Percentiles rank a stretch among this genome's conserved stretches.
These are phyloP conservation scores for Rubia peregrina DNA, from an alignment of 305 asterid genomes.

Conservation along the genomic window DNA sequence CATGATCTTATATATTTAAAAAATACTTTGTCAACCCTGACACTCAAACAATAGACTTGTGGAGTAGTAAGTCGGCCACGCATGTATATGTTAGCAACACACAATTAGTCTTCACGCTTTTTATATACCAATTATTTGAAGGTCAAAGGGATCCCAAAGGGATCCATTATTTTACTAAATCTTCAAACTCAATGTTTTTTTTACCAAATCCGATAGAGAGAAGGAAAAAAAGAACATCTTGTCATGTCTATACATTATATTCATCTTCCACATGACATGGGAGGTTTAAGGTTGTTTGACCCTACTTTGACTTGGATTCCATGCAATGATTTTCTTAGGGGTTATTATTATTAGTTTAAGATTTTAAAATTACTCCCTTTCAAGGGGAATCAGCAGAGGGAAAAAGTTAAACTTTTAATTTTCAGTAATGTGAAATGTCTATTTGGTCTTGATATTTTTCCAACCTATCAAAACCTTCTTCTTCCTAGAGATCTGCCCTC, in stretches of 20 bases:
- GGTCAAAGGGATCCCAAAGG: neutral
- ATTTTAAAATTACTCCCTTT: too few species aligned
- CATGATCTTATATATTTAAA: too few species aligned
- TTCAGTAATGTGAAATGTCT: too few species aligned
- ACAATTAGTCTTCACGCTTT: neutral
- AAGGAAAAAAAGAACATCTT: neutral
- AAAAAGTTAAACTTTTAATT: too few species aligned
- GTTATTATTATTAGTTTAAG: too few species aligned
- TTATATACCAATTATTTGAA: neutral
- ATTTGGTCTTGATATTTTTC: too few species aligned
- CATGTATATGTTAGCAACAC: neutral
- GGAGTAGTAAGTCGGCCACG: slow-evolving; percentile 1
- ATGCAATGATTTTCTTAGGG: neutral
- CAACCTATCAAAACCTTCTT: too few species aligned
- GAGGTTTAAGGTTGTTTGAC: neutral
- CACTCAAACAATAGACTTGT: too few species aligned
- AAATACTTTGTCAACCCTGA: too few species aligned
- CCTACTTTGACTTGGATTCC: neutral
- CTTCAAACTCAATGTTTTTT: neutral
- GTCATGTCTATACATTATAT: neutral
- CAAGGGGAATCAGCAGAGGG: too few species aligned
- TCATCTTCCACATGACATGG: neutral
- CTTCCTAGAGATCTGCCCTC: too few species aligned
- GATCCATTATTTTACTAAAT: neutral
- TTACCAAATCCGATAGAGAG: neutral